Evolutionary conservation across 78 protist species (phyloP).

Genomic region (Guillardia theta): DNA sequence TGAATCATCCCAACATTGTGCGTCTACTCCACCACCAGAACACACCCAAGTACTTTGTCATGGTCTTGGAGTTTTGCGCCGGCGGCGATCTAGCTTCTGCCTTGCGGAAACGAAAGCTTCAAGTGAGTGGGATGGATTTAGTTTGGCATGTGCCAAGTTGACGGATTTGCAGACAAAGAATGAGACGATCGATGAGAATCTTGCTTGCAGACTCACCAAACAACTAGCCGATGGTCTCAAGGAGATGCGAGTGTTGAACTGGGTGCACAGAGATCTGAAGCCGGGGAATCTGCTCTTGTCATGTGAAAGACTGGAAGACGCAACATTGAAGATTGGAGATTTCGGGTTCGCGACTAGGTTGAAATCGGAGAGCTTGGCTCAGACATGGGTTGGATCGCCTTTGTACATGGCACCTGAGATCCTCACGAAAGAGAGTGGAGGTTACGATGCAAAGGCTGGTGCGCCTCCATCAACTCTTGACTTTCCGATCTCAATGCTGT

Average conservation of each 20-base stretch:
- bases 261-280: conserved; percentile 42
- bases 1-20: background rate
- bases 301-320: background rate
- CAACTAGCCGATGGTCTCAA: background rate
- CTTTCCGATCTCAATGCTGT: background rate
- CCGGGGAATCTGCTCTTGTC: conserved; percentile 31
- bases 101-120: background rate
- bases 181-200: background rate
- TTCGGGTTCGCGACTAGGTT: conserved; percentile 28
- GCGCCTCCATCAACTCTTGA: background rate
- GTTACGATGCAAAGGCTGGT: background rate
- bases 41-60: background rate
- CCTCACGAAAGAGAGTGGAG: background rate
- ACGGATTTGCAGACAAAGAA: too few species aligned
- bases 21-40: conserved; percentile 28
- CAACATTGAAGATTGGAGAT: background rate
- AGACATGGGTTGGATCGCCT: background rate
- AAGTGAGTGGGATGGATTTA: too few species aligned
- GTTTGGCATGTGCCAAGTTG: too few species aligned
- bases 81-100: background rate
- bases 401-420: conserved; percentile 45
- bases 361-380: background rate
- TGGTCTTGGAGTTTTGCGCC: background rate
- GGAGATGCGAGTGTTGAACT: background rate
- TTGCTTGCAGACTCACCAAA: background rate